Percentiles rank a stretch among this genome's conserved stretches.
Evolutionary conservation across 495 filamentous ascomycete genomes (phyloP).

Genomic region (Neurospora discreta): DNA sequence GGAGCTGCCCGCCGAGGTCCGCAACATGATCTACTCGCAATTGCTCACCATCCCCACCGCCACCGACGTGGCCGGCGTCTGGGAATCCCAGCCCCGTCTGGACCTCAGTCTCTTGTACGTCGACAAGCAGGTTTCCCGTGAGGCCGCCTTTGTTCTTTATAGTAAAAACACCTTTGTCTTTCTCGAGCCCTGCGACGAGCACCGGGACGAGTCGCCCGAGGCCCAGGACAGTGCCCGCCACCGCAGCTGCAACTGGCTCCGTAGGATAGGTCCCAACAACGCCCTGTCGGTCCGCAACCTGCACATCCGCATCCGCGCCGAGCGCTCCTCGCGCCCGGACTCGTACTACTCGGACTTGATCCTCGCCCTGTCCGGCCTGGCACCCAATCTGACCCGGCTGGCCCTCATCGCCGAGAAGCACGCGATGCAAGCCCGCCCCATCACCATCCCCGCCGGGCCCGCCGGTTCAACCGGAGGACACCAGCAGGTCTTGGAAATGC

Average conservation of each 20-base stretch:
- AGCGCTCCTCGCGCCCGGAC: not conserved
- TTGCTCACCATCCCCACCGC: not conserved
- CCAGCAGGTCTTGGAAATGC: not conserved
- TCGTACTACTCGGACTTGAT: conserved; percentile 1
- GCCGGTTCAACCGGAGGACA: not conserved
- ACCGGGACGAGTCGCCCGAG: not conserved
- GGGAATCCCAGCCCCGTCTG: not conserved
- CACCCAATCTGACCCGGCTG: conserved; percentile 3
- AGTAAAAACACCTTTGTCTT: conserved; percentile 12
- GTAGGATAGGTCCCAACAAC: not conserved
- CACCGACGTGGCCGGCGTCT: not conserved
- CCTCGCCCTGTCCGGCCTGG: not conserved
- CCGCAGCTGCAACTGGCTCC: conserved; percentile 2
- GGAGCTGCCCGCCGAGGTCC: conserved; percentile 1
- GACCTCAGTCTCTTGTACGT: conserved; percentile 6
- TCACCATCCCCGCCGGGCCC: not conserved
- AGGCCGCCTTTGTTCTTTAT: conserved; percentile 9
- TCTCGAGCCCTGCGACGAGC: conserved; percentile 10
- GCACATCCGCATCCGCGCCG: conserved; percentile 8
- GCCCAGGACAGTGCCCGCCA: not conserved
- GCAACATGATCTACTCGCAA: not conserved
- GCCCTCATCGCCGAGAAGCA: conserved; percentile 7
- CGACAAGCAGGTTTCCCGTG: conserved; percentile 2
- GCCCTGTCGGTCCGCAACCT: conserved; percentile 4
- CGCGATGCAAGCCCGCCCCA: not conserved